Base-by-base conservation (phyloP, 305 asterid genomes). In the Coffea humblotiana region DNA sequence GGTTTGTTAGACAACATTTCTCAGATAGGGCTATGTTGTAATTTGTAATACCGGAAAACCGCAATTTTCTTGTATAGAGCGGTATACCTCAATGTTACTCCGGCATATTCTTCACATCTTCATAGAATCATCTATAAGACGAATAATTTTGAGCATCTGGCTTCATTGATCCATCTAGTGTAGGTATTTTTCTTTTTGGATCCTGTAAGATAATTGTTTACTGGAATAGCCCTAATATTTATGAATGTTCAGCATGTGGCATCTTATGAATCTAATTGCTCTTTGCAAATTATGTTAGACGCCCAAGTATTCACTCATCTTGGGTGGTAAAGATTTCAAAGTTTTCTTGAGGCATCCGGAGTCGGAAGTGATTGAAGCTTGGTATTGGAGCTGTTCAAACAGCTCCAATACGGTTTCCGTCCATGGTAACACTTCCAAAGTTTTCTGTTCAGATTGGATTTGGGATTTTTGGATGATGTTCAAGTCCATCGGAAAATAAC, bases 1-100 rank as follows among this genome's bases (percentile, higher is more conserved):
- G 78, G 72, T 25, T 27, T 40, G 67, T 64, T 35, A 35, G 60
- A 18, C 15, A 23, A 25, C 64, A 61, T 75, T 43, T 75, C 48
- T 37, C 37, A 75, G 71, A 60, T 11, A 58, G 49, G 19, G 0
- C 56, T 52, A 18, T 19, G 15, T 4, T 58, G 18, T 70, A 56
- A 70, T 2, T 29, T 56, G 29, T 58, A 8, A 4, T 3, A 54
- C 60, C 79, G 63, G 60, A 54, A 51, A 52, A 29, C 76, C 54
- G 70, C 61, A 49, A 65, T 49, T 49, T 77, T 79, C 75, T n/a
- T 75, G 80, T 81, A 60, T 76, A 76, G 76, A 40, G 76, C 48
- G 58, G 74, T 76, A 45, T 8, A 2, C 51, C 47, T 15, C 64
- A 56, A 14, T 69, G 56, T 29, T 52, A 48, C 40, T 63, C 29